Percentiles rank a stretch among this genome's conserved stretches.
Conservation (phyloP, 345 rosid genomes). For the Litchi chinensis region DNA sequence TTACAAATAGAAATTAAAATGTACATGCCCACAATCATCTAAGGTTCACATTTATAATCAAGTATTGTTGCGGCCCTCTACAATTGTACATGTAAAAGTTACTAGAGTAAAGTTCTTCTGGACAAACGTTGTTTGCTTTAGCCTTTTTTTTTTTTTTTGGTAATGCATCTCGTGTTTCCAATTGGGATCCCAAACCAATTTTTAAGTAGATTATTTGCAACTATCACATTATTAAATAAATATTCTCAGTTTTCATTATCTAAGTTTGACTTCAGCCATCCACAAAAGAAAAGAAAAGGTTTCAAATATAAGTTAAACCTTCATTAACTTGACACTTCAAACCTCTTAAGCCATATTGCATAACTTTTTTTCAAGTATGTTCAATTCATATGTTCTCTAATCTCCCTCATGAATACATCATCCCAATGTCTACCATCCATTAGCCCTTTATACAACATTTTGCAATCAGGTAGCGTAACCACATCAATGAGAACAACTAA, state of each 20-base stretch:
- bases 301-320: not conserved
- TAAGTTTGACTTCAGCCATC: not conserved
- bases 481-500: not conserved
- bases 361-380: not conserved
- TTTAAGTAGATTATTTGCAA: not conserved
- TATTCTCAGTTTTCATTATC: not conserved
- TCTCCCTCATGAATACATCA: not conserved
- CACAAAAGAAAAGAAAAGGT: not conserved
- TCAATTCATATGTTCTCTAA: not conserved
- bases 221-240: not conserved
- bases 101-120: not conserved
- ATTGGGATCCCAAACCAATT: not conserved
- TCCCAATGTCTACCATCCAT: not conserved
- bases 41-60: not conserved
- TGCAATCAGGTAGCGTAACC: not conserved
- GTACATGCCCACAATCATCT: not conserved
- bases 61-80: not conserved
- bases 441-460: not conserved
- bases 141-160: not conserved
- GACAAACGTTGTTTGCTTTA: not conserved
- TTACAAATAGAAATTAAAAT: not conserved
- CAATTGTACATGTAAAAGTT: not conserved
- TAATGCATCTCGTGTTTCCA: not conserved
- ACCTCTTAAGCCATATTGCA: not conserved
- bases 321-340: conserved; percentile 9